Conservation (phyloP, 345 rosid species). For the Sonneratia alba region DNA sequence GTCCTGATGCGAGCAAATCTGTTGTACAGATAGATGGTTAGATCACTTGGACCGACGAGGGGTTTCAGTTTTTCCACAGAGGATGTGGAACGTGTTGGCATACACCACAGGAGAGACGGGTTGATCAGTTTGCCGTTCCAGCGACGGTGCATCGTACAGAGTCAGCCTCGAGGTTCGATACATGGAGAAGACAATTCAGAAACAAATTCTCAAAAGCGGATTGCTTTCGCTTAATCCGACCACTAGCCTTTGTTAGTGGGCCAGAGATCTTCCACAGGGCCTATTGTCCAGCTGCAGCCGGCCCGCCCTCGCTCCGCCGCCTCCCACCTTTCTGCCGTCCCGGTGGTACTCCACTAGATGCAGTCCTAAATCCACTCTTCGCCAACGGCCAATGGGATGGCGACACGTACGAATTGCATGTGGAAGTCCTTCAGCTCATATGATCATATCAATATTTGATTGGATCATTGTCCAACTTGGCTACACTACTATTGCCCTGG, state of each 20-base stretch:
- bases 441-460: too few species aligned
- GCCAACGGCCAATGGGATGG: too few species aligned
- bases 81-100: background rate
- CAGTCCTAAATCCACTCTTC: too few species aligned
- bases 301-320: too few species aligned
- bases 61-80: background rate
- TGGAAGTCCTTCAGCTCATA: too few species aligned
- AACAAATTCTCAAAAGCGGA: background rate
- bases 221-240: background rate
- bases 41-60: too few species aligned
- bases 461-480: too few species aligned
- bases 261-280: background rate
- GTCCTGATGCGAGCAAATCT: conserved; percentile 24
- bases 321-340: too few species aligned
- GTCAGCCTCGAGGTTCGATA: conserved; percentile 28
- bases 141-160: conserved; percentile 24
- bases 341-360: too few species aligned
- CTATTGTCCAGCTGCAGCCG: background rate
- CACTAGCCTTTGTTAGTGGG: too few species aligned
- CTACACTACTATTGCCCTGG: too few species aligned
- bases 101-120: conserved; percentile 31
- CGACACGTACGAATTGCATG: too few species aligned
- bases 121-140: conserved; percentile 34
- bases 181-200: conserved; percentile 31
- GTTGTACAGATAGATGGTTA: conserved; percentile 13